Percentiles rank a stretch among this genome's conserved stretches.
Conservation (phyloP, 1,284 basidiomycete genomes). For the Cutaneotrichosporon daszewskae region DNA sequence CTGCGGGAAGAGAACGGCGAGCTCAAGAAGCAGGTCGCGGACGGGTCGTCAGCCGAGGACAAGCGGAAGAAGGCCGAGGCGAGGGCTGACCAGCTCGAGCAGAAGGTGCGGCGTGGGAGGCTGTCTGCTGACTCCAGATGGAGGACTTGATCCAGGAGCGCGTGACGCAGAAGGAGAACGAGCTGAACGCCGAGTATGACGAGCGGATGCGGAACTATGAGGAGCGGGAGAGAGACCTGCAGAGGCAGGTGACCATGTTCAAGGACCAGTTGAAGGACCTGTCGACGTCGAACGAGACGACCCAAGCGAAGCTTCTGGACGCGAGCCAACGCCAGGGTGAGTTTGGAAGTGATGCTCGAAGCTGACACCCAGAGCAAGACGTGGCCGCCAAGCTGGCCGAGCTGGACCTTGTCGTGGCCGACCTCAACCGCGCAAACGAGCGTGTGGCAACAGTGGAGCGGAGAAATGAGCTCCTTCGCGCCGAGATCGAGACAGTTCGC, state of each 20-base stretch:
- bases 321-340: conserved; percentile 79
- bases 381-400: conserved; percentile 80
- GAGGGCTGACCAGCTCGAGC: conserved; percentile 71
- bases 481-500: conserved; percentile 83
- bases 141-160: conserved; percentile 80
- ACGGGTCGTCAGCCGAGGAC: conserved; percentile 61
- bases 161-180: conserved; percentile 84
- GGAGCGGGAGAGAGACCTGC: conserved; percentile 85
- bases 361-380: conserved; percentile 67
- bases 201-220: conserved; percentile 92
- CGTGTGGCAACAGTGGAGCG: conserved; percentile 86
- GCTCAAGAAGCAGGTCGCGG: conserved; percentile 63
- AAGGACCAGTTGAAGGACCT: conserved; percentile 85
- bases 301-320: conserved; percentile 82
- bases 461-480: conserved; percentile 84
- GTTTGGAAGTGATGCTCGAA: conserved; percentile 7
- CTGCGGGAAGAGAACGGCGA: conserved; percentile 73
- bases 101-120: conserved; percentile 55
- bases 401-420: conserved; percentile 84
- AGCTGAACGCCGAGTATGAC: conserved; percentile 91
- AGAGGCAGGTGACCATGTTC: conserved; percentile 74
- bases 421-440: conserved; percentile 86
- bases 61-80: conserved; percentile 69
- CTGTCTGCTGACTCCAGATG: conserved; percentile 57
- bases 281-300: conserved; percentile 81